Evolutionary conservation across 208 protist species (phyloP).

Genomic region (Wallacemonas sp.): DNA sequence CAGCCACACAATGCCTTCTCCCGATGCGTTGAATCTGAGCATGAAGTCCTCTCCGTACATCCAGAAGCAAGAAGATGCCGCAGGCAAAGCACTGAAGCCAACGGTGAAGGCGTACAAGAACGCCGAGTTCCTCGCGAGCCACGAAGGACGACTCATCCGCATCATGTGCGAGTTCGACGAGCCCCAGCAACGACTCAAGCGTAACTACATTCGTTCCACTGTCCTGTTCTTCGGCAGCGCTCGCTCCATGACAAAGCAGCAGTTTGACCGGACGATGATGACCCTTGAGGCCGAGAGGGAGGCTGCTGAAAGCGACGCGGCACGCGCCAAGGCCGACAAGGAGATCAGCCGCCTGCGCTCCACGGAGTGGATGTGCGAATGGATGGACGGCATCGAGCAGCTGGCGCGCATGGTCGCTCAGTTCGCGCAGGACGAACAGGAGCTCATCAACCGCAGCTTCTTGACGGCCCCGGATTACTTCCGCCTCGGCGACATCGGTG

Average conservation of each 20-base stretch:
- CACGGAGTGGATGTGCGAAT: slow-evolving; percentile 92
- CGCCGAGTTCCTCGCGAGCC: slow-evolving; percentile 63
- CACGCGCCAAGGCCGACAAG: slow-evolving; percentile 11
- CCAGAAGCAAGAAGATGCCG: slow-evolving; percentile 61
- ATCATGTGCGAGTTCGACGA: slow-evolving; percentile 94
- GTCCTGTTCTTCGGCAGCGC: slow-evolving; percentile 93
- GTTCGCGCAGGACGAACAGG: slow-evolving; percentile 43
- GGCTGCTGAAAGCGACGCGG: slow-evolving; percentile 14
- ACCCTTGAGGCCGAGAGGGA: slow-evolving; percentile 21
- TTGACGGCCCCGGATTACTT: slow-evolving; percentile 79
- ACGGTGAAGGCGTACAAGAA: slow-evolving; percentile 92
- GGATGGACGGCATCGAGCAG: slow-evolving; percentile 71
- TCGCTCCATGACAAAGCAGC: slow-evolving; percentile 70
- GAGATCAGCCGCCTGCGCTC: slow-evolving; percentile 64
- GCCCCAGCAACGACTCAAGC: slow-evolving; percentile 62
- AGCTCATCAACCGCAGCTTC: slow-evolving; percentile 60
- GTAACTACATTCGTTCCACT: slow-evolving; percentile 74
- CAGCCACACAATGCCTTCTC: neutral
- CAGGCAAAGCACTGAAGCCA: slow-evolving; percentile 42
- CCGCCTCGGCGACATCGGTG: slow-evolving; percentile 11
- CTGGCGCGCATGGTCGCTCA: slow-evolving; percentile 65
- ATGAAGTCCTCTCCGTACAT: slow-evolving; percentile 57
- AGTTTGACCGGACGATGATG: slow-evolving; percentile 57
- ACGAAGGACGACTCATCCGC: slow-evolving; percentile 81
- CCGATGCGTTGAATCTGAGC: slow-evolving; percentile 8